Conservation (phyloP, 1,139 yeast genomes). For the Eremothecium cymbalariae region DNA sequence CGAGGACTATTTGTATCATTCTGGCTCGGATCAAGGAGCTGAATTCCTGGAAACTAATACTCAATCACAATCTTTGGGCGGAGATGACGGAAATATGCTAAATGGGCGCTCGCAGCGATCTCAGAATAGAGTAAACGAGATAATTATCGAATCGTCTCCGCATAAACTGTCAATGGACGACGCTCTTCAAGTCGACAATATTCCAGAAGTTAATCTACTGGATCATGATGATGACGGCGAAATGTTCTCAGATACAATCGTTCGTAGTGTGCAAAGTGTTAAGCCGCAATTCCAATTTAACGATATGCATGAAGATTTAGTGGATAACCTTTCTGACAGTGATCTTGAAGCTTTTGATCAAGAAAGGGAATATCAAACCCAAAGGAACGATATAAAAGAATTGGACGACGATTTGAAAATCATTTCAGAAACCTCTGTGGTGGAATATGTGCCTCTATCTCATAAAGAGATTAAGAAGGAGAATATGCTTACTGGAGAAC, state of each 20-base stretch:
- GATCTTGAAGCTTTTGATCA: slow-evolving; percentile 31
- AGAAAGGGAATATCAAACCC: slow-evolving; percentile 29
- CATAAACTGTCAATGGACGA: neutral
- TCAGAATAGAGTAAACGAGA: slow-evolving; percentile 1
- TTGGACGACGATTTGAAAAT: slow-evolving; percentile 30
- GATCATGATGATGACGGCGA: slow-evolving; percentile 9
- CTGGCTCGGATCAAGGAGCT: slow-evolving; percentile 5
- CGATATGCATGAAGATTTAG: neutral
- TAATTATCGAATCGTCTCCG: slow-evolving; percentile 9
- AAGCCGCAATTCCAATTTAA: neutral
- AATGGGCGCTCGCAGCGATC: neutral
- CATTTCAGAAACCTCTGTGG: slow-evolving; percentile 26
- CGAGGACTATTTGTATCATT: slow-evolving; percentile 8
- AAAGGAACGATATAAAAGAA: slow-evolving; percentile 19
- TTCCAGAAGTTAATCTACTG: slow-evolving; percentile 7
- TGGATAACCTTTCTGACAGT: slow-evolving; percentile 21
- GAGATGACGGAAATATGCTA: slow-evolving; percentile 5
- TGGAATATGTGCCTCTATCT: slow-evolving; percentile 5
- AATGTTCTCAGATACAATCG: slow-evolving; percentile 8
- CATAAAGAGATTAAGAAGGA: slow-evolving; percentile 9
- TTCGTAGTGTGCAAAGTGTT: neutral
- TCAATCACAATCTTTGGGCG: slow-evolving; percentile 2
- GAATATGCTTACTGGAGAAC: neutral
- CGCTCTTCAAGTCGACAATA: neutral
- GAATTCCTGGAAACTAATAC: slow-evolving; percentile 2